Evolutionary conservation across 164 flowering plant genomes (phyloP).

Genomic region (Umbellularia californica): DNA sequence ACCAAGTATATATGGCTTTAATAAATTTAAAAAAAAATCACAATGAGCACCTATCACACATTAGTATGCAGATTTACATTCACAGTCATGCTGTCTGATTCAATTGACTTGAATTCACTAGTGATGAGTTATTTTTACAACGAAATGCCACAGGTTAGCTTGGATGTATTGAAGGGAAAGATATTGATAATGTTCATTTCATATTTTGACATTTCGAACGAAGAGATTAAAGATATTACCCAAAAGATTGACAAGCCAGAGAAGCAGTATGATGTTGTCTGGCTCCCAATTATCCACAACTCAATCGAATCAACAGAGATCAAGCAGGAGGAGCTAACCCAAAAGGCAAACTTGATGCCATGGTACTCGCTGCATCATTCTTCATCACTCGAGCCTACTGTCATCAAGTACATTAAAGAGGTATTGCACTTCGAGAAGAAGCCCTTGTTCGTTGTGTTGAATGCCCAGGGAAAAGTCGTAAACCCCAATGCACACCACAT

Average conservation of each 20-base stretch:
- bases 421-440: constrained; percentile 21
- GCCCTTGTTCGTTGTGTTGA: constrained; percentile 31
- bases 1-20: too few relatives aligned
- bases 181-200: constrained; percentile 68
- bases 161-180: constrained; percentile 62
- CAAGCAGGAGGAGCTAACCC: constrained; percentile 25
- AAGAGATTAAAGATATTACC: constrained; percentile 52
- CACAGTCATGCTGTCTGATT: not conserved
- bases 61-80: too few relatives aligned
- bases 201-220: constrained; percentile 57
- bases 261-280: constrained; percentile 66
- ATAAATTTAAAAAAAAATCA: too few relatives aligned
- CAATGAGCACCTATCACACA: not conserved
- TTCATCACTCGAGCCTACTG: constrained; percentile 34
- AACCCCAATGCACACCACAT: constrained; percentile 27
- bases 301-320: constrained; percentile 33
- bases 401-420: constrained; percentile 21
- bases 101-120: not conserved
- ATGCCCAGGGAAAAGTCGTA: constrained; percentile 24
- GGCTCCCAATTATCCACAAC: constrained; percentile 68
- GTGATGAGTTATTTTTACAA: not conserved
- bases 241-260: constrained; percentile 49
- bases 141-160: constrained; percentile 35
- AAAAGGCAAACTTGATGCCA: constrained; percentile 37
- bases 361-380: constrained; percentile 59